Evolutionary conservation across 148 eudicot genomes (phyloP).

Genomic region (Rhododendron mucronatum): DNA sequence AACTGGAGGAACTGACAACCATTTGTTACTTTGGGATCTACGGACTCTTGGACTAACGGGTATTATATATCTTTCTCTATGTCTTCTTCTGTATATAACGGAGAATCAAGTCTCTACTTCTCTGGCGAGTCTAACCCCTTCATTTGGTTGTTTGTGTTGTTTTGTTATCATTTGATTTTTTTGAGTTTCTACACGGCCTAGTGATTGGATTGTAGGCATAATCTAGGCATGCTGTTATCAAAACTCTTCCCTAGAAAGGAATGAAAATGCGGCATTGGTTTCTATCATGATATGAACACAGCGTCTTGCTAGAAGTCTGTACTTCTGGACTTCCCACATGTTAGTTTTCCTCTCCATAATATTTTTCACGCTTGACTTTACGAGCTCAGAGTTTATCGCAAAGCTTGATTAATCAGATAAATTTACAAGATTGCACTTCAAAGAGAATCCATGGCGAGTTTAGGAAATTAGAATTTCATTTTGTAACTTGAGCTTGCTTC

Average conservation of each 20-base stretch:
- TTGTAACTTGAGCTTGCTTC: not conserved
- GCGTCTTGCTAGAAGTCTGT: not conserved
- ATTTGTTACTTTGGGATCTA: slow-evolving; percentile 92
- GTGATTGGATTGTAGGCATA: not conserved
- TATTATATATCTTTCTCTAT: slow-evolving; percentile 13
- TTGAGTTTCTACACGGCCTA: not conserved
- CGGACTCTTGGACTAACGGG: slow-evolving; percentile 84
- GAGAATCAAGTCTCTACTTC: not conserved
- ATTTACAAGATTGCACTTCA: not conserved
- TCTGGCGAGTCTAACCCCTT: not conserved
- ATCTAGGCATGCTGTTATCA: not conserved
- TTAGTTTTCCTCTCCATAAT: not conserved
- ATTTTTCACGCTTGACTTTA: not conserved
- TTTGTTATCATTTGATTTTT: not conserved
- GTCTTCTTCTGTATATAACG: not conserved
- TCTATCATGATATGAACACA: not conserved
- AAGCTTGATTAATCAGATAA: not conserved
- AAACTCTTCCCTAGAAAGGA: not conserved
- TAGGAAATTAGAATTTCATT: not conserved
- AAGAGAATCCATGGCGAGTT: not conserved
- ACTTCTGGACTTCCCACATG: not conserved
- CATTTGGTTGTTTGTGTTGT: not conserved
- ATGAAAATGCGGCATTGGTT: not conserved
- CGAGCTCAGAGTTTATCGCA: not conserved
- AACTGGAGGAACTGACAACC: slow-evolving; percentile 96